Evolutionary conservation across 441 rosid genomes (phyloP).

Genomic region (Erysimum cheiri): DNA sequence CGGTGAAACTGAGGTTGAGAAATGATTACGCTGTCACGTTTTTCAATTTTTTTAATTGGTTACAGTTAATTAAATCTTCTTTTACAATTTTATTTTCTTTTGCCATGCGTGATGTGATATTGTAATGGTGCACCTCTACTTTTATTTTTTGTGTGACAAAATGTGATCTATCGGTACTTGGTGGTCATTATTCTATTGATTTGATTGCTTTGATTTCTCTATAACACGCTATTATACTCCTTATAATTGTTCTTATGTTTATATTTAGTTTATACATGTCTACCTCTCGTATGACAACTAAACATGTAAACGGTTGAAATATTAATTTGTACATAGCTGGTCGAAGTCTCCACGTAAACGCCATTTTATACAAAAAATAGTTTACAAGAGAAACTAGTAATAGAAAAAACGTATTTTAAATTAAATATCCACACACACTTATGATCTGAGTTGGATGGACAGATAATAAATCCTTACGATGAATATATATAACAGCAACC

Average conservation of each 20-base stretch:
- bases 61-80: too few relatives aligned
- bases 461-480: neutral
- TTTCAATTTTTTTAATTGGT: neutral
- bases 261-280: neutral
- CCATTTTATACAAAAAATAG: neutral
- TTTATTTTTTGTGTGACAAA: slow-evolving; percentile 26
- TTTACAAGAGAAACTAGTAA: neutral
- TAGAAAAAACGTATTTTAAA: neutral
- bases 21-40: neutral
- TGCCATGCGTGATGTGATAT: slow-evolving; percentile 22
- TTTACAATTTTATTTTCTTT: neutral
- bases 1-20: slow-evolving; percentile 52
- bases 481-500: slow-evolving; percentile 6
- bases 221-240: neutral
- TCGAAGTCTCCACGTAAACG: neutral
- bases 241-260: neutral
- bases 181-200: neutral
- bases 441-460: slow-evolving; percentile 10
- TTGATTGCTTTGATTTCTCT: slow-evolving; percentile 1
- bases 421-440: neutral
- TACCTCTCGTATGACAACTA: neutral
- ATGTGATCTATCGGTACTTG: slow-evolving; percentile 20
- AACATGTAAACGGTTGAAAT: neutral
- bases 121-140: slow-evolving; percentile 15
- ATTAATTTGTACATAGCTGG: neutral